These are phyloP conservation scores for Eimeria falciformis DNA, from an alignment of 169 alveolate genomes.

Conservation along the genomic window DNA sequence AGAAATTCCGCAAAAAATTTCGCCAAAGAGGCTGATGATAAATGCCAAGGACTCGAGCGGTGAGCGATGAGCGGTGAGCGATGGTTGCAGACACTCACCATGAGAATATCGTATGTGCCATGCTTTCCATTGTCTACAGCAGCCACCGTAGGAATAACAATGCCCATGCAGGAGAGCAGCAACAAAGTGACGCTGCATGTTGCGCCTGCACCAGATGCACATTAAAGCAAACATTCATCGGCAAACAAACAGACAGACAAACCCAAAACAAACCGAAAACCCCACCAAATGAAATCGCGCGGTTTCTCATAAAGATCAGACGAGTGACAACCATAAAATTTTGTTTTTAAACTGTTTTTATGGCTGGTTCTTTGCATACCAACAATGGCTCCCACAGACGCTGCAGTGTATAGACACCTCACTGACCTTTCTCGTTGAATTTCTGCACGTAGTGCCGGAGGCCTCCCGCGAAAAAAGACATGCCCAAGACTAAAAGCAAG, in stretches of 20 bases:
- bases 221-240: neutral
- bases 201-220: slow-evolving; percentile 82
- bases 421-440: slow-evolving; percentile 85
- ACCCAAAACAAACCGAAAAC: neutral
- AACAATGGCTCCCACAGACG: neutral
- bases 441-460: slow-evolving; percentile 88
- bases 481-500: slow-evolving; percentile 88
- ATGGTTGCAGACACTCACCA: neutral
- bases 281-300: too few species aligned
- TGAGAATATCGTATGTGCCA: slow-evolving; percentile 49
- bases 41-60: too few species aligned
- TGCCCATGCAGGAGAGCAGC: slow-evolving; percentile 87
- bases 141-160: slow-evolving; percentile 88
- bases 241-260: neutral
- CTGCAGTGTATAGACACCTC: neutral
- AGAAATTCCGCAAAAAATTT: too few species aligned
- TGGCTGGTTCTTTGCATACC: neutral
- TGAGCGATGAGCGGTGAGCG: neutral
- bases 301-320: too few species aligned
- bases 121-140: slow-evolving; percentile 75
- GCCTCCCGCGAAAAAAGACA: slow-evolving; percentile 93
- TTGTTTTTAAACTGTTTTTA: too few species aligned
- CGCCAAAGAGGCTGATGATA: too few species aligned
- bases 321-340: too few species aligned
- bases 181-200: slow-evolving; percentile 87